Percentiles rank a stretch among this genome's conserved stretches.
These are phyloP conservation scores for Platismatia glauca DNA, from an alignment of 495 filamentous ascomycete species.

Conservation along the genomic window DNA sequence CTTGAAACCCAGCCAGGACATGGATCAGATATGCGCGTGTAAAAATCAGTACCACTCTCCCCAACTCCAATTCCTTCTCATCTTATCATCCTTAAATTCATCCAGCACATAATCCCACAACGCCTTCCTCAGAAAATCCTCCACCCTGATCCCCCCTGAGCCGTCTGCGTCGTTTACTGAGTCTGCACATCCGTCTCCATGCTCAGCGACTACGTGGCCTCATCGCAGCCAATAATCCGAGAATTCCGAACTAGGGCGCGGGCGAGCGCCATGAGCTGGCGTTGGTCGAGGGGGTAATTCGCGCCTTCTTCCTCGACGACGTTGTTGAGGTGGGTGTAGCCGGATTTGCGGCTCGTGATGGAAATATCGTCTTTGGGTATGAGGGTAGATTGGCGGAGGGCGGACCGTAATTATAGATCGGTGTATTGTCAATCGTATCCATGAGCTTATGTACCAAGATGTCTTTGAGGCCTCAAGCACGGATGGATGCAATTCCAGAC, in stretches of 20 bases:
- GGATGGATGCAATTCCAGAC: conserved; percentile 64
- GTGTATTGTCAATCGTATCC: conserved; percentile 46
- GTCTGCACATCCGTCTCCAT: conserved; percentile 26
- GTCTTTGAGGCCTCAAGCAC: conserved; percentile 57
- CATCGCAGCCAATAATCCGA: conserved; percentile 24
- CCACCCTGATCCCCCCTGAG: conserved; percentile 13
- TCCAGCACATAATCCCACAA: background rate
- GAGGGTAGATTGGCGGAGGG: conserved; percentile 21
- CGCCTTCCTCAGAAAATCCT: background rate
- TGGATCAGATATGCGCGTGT: no score
- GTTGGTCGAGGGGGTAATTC: conserved; percentile 28
- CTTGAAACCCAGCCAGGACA: no score
- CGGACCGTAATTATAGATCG: conserved; percentile 21
- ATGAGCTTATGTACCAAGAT: conserved; percentile 61
- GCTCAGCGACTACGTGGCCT: conserved; percentile 27
- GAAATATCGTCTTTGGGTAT: conserved; percentile 8
- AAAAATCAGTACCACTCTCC: no score
- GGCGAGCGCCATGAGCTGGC: conserved; percentile 28
- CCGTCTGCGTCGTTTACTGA: conserved; percentile 23
- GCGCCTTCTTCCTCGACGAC: conserved; percentile 23
- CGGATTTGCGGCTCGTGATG: background rate
- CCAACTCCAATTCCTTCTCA: background rate
- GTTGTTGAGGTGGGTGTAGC: conserved; percentile 16
- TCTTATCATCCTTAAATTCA: background rate
- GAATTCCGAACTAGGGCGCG: conserved; percentile 24